Percentiles rank a stretch among this genome's conserved stretches.
phyloP scores from a whole-genome alignment of 129 eudicot species.

The Pseudognaphalium luteoalbum region DNA sequence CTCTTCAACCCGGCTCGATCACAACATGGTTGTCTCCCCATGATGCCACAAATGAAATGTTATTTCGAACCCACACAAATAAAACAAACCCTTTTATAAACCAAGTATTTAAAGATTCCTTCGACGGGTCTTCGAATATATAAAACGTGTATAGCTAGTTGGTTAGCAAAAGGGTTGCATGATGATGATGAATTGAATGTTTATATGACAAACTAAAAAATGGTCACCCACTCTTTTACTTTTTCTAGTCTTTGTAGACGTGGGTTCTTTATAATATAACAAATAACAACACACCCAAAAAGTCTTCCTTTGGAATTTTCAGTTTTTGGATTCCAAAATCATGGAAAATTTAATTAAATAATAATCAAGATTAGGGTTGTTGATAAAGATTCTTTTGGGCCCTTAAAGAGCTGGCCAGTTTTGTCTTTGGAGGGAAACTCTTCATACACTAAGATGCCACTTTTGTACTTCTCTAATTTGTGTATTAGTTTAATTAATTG shows the following conservation, averaged over 20 bases:
- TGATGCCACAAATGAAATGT: conserved; percentile 19
- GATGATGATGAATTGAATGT: conserved; percentile 14
- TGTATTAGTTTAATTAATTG: neutral
- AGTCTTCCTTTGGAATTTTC: conserved; percentile 18
- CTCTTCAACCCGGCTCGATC: conserved; percentile 77
- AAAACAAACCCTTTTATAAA: conserved; percentile 30
- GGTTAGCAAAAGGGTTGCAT: conserved; percentile 9
- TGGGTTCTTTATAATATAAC: conserved; percentile 46
- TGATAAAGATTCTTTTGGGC: conserved; percentile 42
- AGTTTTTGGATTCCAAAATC: conserved; percentile 22
- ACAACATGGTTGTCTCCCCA: conserved; percentile 91
- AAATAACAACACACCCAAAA: conserved; percentile 20
- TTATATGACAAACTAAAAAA: conserved; percentile 17
- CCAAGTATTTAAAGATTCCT: conserved; percentile 36
- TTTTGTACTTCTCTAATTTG: conserved; percentile 12
- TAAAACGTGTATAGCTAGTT: conserved; percentile 10
- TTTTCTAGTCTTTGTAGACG: conserved; percentile 27
- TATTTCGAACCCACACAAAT: conserved; percentile 24
- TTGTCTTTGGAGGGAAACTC: conserved; percentile 45
- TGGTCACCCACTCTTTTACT: conserved; percentile 37
- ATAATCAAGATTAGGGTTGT: conserved; percentile 14
- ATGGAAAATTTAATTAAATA: conserved; percentile 8
- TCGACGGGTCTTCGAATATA: conserved; percentile 20
- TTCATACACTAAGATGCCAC: conserved; percentile 33
- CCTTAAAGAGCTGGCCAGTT: conserved; percentile 51